Percentiles rank a stretch among this genome's conserved stretches.
Evolutionary conservation across 73 alveolate species (phyloP).

Genomic region (Stentor roeselii): DNA sequence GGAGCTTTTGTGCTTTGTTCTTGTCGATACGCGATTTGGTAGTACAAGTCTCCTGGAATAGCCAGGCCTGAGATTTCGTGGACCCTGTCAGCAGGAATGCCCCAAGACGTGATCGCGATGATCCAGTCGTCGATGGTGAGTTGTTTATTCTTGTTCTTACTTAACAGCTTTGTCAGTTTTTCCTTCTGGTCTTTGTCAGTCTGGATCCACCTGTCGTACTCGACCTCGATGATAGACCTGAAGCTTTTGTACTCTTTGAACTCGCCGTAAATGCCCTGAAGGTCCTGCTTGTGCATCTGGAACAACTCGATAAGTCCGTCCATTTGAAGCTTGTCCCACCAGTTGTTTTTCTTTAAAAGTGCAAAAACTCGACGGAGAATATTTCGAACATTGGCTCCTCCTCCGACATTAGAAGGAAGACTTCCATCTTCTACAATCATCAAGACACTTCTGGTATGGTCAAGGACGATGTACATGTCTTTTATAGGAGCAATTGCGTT

Average conservation of each 20-base stretch:
- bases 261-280: constrained; percentile 88
- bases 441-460: constrained; percentile 94
- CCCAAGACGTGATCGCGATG: constrained; percentile 93
- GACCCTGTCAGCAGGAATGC: constrained; percentile 97
- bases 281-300: constrained; percentile 83
- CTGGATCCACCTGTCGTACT: constrained; percentile 93
- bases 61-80: constrained; percentile 77
- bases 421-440: constrained; percentile 94
- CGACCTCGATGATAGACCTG: constrained; percentile 83
- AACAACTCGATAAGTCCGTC: constrained; percentile 85
- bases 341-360: constrained; percentile 82
- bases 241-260: constrained; percentile 92
- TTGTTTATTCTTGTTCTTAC: constrained; percentile 73
- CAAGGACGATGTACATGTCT: constrained; percentile 92
- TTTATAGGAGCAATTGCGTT: constrained; percentile 83
- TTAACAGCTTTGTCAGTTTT: constrained; percentile 81
- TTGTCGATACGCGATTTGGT: constrained; percentile 86
- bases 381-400: constrained; percentile 98
- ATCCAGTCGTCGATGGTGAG: constrained; percentile 96
- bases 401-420: constrained; percentile 97
- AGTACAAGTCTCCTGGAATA: constrained; percentile 90
- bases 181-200: constrained; percentile 92
- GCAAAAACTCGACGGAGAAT: constrained; percentile 95
- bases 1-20: constrained; percentile 92
- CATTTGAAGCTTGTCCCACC: constrained; percentile 93